A percentile compares a stretch with the other conserved stretches of the same genome.
phyloP scores from a whole-genome alignment of 768 basidiomycete genomes.

The Pilatotrama ljubarskyi region DNA sequence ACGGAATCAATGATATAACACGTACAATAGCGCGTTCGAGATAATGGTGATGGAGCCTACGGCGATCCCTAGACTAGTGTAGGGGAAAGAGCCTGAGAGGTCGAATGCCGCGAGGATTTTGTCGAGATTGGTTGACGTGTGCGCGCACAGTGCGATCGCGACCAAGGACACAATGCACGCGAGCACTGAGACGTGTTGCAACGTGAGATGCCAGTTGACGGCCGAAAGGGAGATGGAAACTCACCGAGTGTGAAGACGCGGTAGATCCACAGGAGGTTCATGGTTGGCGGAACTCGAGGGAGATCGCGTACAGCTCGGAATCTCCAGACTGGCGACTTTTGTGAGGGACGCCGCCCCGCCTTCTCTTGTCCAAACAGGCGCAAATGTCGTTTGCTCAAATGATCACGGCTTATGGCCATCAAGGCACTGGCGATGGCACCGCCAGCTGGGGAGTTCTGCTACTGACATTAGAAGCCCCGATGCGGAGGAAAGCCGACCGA shows the following conservation, averaged over 20 bases:
- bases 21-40: background rate
- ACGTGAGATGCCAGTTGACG: too few species aligned
- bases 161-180: background rate
- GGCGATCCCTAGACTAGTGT: constrained; percentile 3
- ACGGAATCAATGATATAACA: background rate
- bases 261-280: constrained; percentile 11
- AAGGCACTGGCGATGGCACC: background rate
- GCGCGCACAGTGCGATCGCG: constrained; percentile 8
- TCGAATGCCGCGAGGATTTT: background rate
- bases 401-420: background rate
- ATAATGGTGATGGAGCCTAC: background rate
- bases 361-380: background rate
- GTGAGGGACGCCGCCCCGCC: background rate
- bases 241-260: constrained; percentile 9
- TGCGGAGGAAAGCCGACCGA: too few species aligned
- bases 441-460: too few species aligned
- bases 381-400: background rate
- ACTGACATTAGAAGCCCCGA: too few species aligned
- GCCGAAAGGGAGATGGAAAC: background rate
- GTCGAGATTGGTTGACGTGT: constrained; percentile 4
- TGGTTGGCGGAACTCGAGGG: background rate
- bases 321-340: background rate
- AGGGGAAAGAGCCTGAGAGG: background rate
- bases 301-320: background rate
- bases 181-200: background rate